Percentiles rank a stretch among this genome's conserved stretches.
Evolutionary conservation across 306 rosid species (phyloP).

Genomic region (Gillenia trifoliata): DNA sequence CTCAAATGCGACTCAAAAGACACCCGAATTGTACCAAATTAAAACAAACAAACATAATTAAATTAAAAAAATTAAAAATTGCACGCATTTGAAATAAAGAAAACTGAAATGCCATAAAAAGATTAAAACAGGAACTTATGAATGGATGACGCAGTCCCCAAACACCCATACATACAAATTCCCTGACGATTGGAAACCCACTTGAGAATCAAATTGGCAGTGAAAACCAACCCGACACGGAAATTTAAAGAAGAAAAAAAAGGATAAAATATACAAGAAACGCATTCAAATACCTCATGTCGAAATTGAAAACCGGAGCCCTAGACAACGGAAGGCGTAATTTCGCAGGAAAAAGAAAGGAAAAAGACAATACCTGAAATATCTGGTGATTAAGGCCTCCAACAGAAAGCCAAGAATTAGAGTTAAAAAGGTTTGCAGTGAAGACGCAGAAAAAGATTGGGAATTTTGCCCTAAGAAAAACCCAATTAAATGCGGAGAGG

Average conservation of each 20-base stretch:
- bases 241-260: not conserved
- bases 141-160: not conserved
- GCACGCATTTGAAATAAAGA: not conserved
- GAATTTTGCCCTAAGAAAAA: conserved; percentile 27
- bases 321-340: conserved; percentile 18
- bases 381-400: not conserved
- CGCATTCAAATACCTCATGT: conserved; percentile 10
- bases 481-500: conserved; percentile 26
- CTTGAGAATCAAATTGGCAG: not conserved
- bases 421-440: not conserved
- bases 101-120: not conserved
- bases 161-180: not conserved
- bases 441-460: not conserved
- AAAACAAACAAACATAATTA: not conserved
- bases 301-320: conserved; percentile 27
- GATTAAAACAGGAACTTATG: not conserved
- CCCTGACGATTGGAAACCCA: not conserved
- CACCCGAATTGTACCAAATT: not conserved
- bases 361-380: not conserved
- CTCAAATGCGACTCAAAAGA: conserved; percentile 16
- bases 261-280: not conserved
- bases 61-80: not conserved
- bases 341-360: not conserved
- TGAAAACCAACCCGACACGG: not conserved
- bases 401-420: not conserved